Evolutionary conservation across 371 early-diverging fungal genomes (phyloP).

Genomic region (Apophysomyces ossiformis): DNA sequence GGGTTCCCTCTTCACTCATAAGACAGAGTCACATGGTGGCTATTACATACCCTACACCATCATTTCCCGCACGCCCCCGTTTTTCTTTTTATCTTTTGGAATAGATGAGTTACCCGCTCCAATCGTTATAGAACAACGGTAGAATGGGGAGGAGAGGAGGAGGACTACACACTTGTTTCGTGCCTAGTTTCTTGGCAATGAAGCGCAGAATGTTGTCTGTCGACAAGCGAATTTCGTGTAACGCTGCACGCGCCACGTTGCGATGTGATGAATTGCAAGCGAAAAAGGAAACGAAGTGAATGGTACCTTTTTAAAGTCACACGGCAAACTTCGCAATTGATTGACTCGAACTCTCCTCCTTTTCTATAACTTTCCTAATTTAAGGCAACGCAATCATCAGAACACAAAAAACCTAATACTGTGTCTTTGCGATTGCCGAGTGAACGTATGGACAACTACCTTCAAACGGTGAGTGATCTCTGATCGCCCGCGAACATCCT

Average conservation of each 20-base stretch:
- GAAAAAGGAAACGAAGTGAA: neutral
- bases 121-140: neutral
- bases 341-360: neutral
- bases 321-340: neutral
- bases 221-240: neutral
- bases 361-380: neutral
- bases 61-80: no score
- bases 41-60: no score
- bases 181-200: neutral
- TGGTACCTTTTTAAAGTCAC: neutral
- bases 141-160: no score
- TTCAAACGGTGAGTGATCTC: conserved; percentile 6
- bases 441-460: conserved; percentile 8
- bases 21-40: no score
- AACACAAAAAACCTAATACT: neutral
- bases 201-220: neutral
- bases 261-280: neutral
- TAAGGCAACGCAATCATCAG: neutral
- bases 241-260: conserved; percentile 11
- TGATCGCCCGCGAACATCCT: neutral
- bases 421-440: conserved; percentile 1
- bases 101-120: neutral
- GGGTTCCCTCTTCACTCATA: no score
- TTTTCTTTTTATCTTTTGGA: no score
- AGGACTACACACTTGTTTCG: no score